Base-by-base conservation (phyloP, 768 basidiomycete species). In the Tylopilus felleus region DNA sequence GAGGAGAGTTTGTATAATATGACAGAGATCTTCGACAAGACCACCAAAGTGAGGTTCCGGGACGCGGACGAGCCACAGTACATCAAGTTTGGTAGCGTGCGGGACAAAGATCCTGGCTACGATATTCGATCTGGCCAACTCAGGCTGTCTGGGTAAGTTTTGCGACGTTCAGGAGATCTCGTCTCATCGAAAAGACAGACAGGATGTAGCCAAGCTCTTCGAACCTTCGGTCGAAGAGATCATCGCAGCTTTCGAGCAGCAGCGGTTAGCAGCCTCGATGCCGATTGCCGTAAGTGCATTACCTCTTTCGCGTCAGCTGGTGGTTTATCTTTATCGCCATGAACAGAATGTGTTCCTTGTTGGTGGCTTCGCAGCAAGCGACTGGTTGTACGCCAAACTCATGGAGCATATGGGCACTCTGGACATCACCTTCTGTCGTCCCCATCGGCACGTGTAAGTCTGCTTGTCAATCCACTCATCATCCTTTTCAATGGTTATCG, bases 31-130 rank as follows among this genome's bases (percentile, higher is more conserved):
- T 76, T 76, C 38, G 73, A 75, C 23, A 64, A 65, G 47, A 59
- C 62, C 1, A 66, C 71, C 0, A 77, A 77, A 55, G 47, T 69
- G 17, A 75, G 70, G 14, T 79, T 77, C 56, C 77, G 68, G 31
- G 60, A 64, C 36, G 63, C 56, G 2, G 55, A 63, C 10, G 70
- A 73, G 16, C 65, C 73, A 0, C 71, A 68, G n/a, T 77, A 70
- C 55, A 69, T 66, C 44, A 75, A 61, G 36, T 74, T 78, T 29
- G 75, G 77, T 17, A 63, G 59, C 1, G 53, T 63, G 23, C 59
- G 69, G 6, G 71, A 72, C 58, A 70, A 63, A 36, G 75, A 77
- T 45, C 63, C 61, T 0, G 57, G 65, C 38, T 64, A 67, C 42
- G 70, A 70, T 9, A 73, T 77, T 25, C 62, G 65, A 16, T 64